These are phyloP conservation scores for Aegilops longissima DNA, from an alignment of 176 grass and related monocot genomes.

Conservation along the genomic window DNA sequence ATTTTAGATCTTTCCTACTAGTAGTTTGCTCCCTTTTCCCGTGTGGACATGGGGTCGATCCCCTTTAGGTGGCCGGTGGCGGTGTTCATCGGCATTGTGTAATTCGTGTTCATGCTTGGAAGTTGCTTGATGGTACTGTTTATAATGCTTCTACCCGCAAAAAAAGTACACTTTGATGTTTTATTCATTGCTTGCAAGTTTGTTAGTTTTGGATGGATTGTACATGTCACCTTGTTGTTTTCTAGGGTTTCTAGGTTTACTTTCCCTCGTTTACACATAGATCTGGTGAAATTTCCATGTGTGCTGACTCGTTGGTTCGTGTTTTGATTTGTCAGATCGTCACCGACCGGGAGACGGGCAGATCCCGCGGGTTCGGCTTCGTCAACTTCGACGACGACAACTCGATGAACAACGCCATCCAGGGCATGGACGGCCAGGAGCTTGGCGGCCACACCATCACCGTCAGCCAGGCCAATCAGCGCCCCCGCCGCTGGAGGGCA, in stretches of 20 bases:
- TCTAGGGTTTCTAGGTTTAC: not conserved
- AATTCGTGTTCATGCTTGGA: not conserved
- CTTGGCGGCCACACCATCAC: not conserved
- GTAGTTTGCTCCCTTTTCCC: no score
- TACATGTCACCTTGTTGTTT: not conserved
- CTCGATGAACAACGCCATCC: not conserved
- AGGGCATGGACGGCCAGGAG: not conserved
- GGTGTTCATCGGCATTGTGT: not conserved
- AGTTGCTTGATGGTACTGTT: not conserved
- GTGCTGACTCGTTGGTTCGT: not conserved
- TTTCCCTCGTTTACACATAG: not conserved
- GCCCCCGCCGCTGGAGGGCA: no score
- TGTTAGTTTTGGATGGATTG: not conserved
- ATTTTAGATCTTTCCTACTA: no score
- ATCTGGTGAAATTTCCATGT: not conserved
- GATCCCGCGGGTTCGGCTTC: conserved; percentile 61
- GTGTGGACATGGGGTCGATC: no score
- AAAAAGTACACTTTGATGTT: not conserved
- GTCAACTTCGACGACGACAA: conserved; percentile 17
- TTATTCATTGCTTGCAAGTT: not conserved
- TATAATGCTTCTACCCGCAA: not conserved
- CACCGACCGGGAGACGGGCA: conserved; percentile 53
- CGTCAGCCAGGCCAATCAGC: no score
- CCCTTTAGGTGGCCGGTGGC: no score
- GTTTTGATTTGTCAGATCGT: conserved; percentile 36